Conservation (phyloP, 164 flowering plant species). For the Stephania cephalantha region DNA sequence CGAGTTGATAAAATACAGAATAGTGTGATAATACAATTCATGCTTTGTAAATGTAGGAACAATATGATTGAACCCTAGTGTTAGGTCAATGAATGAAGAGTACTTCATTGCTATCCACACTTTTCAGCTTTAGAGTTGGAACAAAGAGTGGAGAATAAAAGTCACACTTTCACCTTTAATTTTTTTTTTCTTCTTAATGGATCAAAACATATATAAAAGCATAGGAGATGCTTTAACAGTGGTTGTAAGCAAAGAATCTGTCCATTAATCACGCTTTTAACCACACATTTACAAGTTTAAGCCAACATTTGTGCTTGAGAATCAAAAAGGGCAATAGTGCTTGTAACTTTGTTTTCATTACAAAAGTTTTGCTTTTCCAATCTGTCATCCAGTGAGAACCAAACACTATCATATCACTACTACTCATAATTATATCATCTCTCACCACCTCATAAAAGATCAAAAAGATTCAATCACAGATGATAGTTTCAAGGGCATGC, state of each 20-base stretch:
- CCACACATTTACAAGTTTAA: background rate
- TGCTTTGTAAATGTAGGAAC: background rate
- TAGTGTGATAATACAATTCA: background rate
- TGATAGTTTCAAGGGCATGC: background rate
- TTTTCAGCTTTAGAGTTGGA: constrained; percentile 1
- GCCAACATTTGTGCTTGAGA: background rate
- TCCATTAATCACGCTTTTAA: background rate
- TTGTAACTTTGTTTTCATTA: background rate
- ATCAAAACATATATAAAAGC: background rate
- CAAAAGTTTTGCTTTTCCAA: background rate
- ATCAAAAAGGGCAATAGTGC: background rate
- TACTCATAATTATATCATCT: no score
- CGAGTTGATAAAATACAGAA: background rate
- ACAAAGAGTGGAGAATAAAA: background rate
- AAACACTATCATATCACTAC: background rate
- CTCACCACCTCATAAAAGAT: no score
- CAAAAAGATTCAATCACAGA: background rate
- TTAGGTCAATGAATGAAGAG: background rate
- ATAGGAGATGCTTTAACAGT: background rate
- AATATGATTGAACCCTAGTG: background rate
- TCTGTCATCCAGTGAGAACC: background rate
- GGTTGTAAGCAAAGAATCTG: background rate
- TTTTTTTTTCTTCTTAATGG: background rate
- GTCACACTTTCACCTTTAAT: background rate
- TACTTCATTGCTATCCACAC: background rate